Base-by-base conservation (phyloP, 78 protist species). In the Dictyostelium purpureum region DNA sequence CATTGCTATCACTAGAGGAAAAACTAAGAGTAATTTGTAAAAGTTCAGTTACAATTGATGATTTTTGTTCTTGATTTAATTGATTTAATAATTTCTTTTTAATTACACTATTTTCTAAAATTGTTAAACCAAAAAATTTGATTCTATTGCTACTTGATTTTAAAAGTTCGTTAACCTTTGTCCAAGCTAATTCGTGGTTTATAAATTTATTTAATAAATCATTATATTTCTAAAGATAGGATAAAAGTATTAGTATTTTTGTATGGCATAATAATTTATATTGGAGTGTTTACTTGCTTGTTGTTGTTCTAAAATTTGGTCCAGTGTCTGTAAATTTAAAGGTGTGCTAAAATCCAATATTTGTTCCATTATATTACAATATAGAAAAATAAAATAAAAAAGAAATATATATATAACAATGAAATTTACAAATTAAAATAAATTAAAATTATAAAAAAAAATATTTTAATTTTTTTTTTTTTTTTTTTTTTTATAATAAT, bases 71-170 rank as follows among this genome's bases (percentile, higher is more conserved):
- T 26, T 38, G 54, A 16, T 28, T 45, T 6, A 71, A 43, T 43
- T 56, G 7, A 14, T 10, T 5, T 31, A 63, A 33, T 66, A 63
- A 59, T 70, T 82, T 70, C 26, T 56, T 49, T 59, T 70, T 67
- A 14, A 82, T 70, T 12, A 82, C 90, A 63, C 54, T 74, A 33
- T 63, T 63, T 42, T 82, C 90, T 11, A 82, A 37, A n/a, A 82
- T 45, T 4, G 71, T 70, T 21, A 82, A 57, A 11, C 79, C 90
- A 70, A 82, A 82, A 71, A 40, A 82, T 18, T 61, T 35, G 26
- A 77, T 56, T 18, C 52, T 82, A 9, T 70, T 69, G 4, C 43
- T 33, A 37, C 70, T 82, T 0, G 73, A 54, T 54, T 56, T 26
- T 19, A 82, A 42, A 7, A 82, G 33, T 16, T 42, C 75, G 16